Conservation (phyloP, 345 rosid genomes). For the Mangifera indica region DNA sequence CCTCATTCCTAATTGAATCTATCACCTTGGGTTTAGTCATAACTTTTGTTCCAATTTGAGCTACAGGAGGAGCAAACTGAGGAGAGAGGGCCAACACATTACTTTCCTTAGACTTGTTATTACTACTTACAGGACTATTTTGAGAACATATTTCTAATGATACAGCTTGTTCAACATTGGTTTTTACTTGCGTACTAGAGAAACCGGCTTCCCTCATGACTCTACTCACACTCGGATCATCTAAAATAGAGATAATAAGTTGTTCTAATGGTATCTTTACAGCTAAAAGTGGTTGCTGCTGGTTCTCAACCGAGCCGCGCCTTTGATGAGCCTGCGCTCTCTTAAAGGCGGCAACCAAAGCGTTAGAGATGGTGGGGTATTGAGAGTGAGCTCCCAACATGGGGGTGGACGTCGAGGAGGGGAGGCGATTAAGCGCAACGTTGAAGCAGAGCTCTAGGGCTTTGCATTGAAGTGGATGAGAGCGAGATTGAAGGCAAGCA, state of each 20-base stretch:
- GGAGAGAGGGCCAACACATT: slow-evolving; percentile 28
- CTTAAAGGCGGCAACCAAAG: slow-evolving; percentile 94
- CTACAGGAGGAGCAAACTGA: slow-evolving; percentile 16
- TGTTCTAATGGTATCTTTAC: slow-evolving; percentile 88
- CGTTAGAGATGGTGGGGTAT: slow-evolving; percentile 81
- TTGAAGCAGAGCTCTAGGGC: slow-evolving; percentile 98
- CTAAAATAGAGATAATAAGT: slow-evolving; percentile 82
- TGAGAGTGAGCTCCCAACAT: slow-evolving; percentile 58
- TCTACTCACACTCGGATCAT: slow-evolving; percentile 97
- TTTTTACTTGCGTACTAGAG: slow-evolving; percentile 85
- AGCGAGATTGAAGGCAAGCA: slow-evolving; percentile 89
- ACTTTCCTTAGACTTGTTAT: slow-evolving; percentile 50
- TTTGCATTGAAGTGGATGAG: slow-evolving; percentile 93
- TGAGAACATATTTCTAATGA: slow-evolving; percentile 57
- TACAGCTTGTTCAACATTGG: slow-evolving; percentile 71
- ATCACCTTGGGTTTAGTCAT: slow-evolving; percentile 19
- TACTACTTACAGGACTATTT: slow-evolving; percentile 30
- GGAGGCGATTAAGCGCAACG: slow-evolving; percentile 94
- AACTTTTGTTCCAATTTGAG: slow-evolving; percentile 22
- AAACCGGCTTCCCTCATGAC: slow-evolving; percentile 99
- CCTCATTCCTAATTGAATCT: slow-evolving; percentile 51
- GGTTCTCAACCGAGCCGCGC: slow-evolving; percentile 83
- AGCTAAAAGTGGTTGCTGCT: slow-evolving; percentile 86
- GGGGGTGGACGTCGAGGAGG: slow-evolving; percentile 66
- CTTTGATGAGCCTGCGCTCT: slow-evolving; percentile 98